Evolutionary conservation across 352 stramenopile species (phyloP), one percentile per base, ranked within the genome.

Genomic region (Phytophthora pinifolia): DNA sequence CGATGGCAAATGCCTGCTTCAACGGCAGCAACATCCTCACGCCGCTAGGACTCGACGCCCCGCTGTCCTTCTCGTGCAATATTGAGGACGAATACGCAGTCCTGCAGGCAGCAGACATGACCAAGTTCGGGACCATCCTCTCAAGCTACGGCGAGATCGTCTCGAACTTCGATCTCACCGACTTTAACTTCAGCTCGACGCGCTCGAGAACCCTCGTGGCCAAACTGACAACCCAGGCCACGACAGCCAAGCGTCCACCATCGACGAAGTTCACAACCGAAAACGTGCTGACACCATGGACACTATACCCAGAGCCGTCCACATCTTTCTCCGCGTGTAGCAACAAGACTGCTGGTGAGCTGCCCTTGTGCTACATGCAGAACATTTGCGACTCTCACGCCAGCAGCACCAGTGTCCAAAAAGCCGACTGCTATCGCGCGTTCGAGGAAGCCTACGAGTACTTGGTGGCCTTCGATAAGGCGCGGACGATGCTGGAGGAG

Each of bases 1-100:
- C 59, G 8, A 82, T 89, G 53, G 61, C 83, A 20, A 88, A 86
- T 44, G 64, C 81, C 8, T 93, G 83, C 60, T 88, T 93, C 49
- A 71, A 83, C n/a, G 79, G 83, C 53, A 83, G 46, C 30, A 77
- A 67, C 54, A 72, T 88, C 14, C 62, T 92, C 6, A 47, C 60
- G n/a, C 76, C 83, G 2, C 59, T 93, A 1, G 58, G 72, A 1
- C 64, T 93, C 7, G 70, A 89, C 6, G 22, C 55, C 2, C 56
- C 70, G 9, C 43, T 92, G 18, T 59, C 51, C 0, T 89, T 89
- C 54, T 86, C 81, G 25, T 93, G 83, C 48, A 69, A 69, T 9
- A 44, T 90, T 7, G 75, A 86, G 39, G 83, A 93, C 10, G 69
- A 75, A 30, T 89, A 87, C 55, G 56, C 58, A 0, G 46, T 67